Evolutionary conservation across 805 yeast genomes (phyloP).

Genomic region (Ogataea philodendri): DNA sequence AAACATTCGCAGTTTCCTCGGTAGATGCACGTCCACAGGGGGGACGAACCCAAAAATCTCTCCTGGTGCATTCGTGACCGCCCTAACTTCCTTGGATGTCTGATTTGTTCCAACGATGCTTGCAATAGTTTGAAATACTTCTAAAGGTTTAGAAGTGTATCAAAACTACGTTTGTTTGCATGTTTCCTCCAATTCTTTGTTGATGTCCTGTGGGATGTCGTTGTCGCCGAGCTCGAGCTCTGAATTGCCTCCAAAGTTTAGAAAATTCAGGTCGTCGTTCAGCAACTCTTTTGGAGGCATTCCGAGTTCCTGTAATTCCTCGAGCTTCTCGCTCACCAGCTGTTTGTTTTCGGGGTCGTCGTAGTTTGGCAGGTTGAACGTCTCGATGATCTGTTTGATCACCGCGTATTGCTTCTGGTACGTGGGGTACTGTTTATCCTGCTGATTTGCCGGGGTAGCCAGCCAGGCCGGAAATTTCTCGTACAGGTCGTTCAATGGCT

Average conservation of each 20-base stretch:
- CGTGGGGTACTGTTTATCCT: slow-evolving; percentile 36
- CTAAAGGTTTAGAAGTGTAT: slow-evolving; percentile 12
- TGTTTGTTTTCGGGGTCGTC: slow-evolving; percentile 51
- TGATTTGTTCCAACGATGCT: slow-evolving; percentile 41
- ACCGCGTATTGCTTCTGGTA: slow-evolving; percentile 63
- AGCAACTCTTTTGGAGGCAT: slow-evolving; percentile 78
- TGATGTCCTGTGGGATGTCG: slow-evolving; percentile 53
- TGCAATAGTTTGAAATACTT: slow-evolving; percentile 8
- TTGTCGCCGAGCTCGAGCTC: slow-evolving; percentile 49
- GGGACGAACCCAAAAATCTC: slow-evolving; percentile 58
- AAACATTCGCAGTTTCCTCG: slow-evolving; percentile 97
- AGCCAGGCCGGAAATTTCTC: slow-evolving; percentile 73
- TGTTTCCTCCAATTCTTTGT: slow-evolving; percentile 53
- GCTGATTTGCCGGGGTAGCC: slow-evolving; percentile 44
- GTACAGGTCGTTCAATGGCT: slow-evolving; percentile 80
- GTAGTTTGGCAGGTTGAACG: slow-evolving; percentile 66
- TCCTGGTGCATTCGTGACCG: slow-evolving; percentile 84
- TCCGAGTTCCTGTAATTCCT: slow-evolving; percentile 69
- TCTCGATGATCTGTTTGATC: slow-evolving; percentile 56
- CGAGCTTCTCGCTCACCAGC: slow-evolving; percentile 56
- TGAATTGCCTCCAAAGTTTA: slow-evolving; percentile 27
- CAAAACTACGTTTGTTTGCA: slow-evolving; percentile 38
- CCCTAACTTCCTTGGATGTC: slow-evolving; percentile 90
- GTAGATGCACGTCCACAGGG: slow-evolving; percentile 66
- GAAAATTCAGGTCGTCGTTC: slow-evolving; percentile 40